These are phyloP conservation scores for Coriolopsis trogii DNA, from an alignment of 1,284 basidiomycete species.

Conservation along the genomic window DNA sequence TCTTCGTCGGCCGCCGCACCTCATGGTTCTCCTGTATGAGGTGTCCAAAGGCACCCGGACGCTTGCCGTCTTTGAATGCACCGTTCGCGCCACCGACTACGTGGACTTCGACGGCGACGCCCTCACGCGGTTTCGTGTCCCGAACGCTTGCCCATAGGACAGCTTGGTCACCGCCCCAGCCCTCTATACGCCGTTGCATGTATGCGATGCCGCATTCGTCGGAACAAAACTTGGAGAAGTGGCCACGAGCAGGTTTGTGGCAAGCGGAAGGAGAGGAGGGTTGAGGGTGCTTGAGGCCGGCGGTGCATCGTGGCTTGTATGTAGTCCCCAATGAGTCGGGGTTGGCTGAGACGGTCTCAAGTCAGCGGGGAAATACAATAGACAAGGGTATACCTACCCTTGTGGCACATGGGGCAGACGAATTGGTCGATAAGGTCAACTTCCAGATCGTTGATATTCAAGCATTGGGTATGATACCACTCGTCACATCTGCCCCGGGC, in stretches of 20 bases:
- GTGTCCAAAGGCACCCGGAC: not conserved
- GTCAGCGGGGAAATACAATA: not conserved
- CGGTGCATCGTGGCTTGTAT: slow-evolving; percentile 76
- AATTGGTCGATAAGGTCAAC: slow-evolving; percentile 88
- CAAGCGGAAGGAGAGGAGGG: slow-evolving; percentile 68
- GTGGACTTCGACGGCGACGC: slow-evolving; percentile 52
- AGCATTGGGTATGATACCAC: slow-evolving; percentile 86
- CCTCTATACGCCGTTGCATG: slow-evolving; percentile 63
- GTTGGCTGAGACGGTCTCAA: slow-evolving; percentile 48
- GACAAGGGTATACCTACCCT: slow-evolving; percentile 51
- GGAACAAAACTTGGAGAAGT: slow-evolving; percentile 84
- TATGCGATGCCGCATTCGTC: slow-evolving; percentile 75
- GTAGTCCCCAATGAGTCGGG: slow-evolving; percentile 68
- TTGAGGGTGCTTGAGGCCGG: slow-evolving; percentile 61
- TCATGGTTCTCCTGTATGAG: slow-evolving; percentile 17
- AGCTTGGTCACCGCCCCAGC: slow-evolving; percentile 64
- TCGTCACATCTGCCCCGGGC: slow-evolving; percentile 70
- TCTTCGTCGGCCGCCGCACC: slow-evolving; percentile 31
- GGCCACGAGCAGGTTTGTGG: slow-evolving; percentile 75
- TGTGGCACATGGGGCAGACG: slow-evolving; percentile 76
- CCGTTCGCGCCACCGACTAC: slow-evolving; percentile 10
- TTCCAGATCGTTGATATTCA: slow-evolving; percentile 74
- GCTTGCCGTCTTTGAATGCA: slow-evolving; percentile 31
- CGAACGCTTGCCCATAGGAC: slow-evolving; percentile 74
- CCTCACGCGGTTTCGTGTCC: slow-evolving; percentile 66